Conservation (phyloP, 2,329 filamentous ascomycete genomes). For the Graphilbum sp. region DNA sequence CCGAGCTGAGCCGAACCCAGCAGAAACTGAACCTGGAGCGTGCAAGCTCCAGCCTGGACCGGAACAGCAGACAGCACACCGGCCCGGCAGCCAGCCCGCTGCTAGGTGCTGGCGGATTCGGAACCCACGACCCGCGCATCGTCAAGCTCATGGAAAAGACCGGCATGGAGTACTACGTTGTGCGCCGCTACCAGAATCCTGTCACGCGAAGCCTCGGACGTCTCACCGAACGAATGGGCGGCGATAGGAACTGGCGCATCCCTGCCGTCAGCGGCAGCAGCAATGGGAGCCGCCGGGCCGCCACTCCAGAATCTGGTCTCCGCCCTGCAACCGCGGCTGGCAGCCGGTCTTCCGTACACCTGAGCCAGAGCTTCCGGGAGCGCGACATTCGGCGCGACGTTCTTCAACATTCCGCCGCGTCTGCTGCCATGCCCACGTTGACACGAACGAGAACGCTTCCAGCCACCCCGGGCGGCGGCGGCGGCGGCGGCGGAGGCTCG, state of each 20-base stretch:
- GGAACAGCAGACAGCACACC: slow-evolving; percentile 28
- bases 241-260: slow-evolving; percentile 33
- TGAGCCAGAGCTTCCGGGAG: slow-evolving; percentile 24
- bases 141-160: slow-evolving; percentile 51
- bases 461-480: background rate
- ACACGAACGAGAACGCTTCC: slow-evolving; percentile 2
- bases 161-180: slow-evolving; percentile 57
- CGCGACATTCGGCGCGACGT: slow-evolving; percentile 8
- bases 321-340: background rate
- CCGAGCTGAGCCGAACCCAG: slow-evolving; percentile 50
- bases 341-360: slow-evolving; percentile 9
- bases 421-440: slow-evolving; percentile 1
- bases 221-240: slow-evolving; percentile 33
- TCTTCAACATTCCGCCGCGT: slow-evolving; percentile 2
- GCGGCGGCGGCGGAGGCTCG: slow-evolving; percentile 9
- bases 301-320: slow-evolving; percentile 11
- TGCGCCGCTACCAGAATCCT: slow-evolving; percentile 56
- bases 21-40: slow-evolving; percentile 62
- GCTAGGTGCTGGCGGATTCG: slow-evolving; percentile 37
- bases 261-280: slow-evolving; percentile 19
- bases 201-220: slow-evolving; percentile 45
- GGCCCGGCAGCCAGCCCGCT: slow-evolving; percentile 22
- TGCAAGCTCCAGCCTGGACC: slow-evolving; percentile 56
- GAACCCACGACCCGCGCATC: slow-evolving; percentile 45
- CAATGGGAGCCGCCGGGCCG: slow-evolving; percentile 1